Conservation (phyloP, 768 basidiomycete genomes). For the Russula vinacea region DNA sequence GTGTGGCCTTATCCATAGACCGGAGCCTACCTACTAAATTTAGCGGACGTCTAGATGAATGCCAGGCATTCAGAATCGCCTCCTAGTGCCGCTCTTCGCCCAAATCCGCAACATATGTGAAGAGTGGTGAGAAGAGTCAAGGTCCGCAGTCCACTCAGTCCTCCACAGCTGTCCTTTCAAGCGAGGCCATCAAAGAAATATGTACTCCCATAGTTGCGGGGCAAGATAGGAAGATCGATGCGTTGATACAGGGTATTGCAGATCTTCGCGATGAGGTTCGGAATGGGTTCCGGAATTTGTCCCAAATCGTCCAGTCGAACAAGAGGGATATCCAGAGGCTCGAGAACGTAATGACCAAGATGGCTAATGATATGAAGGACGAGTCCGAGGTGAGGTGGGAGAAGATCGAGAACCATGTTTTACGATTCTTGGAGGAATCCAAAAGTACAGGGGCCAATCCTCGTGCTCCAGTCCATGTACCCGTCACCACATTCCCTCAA, state of each 20-base stretch:
- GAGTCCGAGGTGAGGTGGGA: conserved; percentile 16
- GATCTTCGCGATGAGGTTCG: conserved; percentile 9
- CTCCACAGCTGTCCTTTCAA: background rate
- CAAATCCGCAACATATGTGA: background rate
- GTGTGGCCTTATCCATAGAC: background rate
- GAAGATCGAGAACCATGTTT: conserved; percentile 10
- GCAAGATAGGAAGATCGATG: conserved; percentile 13
- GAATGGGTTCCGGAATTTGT: conserved; percentile 5
- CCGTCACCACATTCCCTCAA: conserved; percentile 5
- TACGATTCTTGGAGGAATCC: conserved; percentile 20
- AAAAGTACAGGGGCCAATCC: conserved; percentile 10
- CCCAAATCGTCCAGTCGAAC: conserved; percentile 7
- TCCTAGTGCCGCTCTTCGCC: background rate
- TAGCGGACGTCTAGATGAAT: background rate
- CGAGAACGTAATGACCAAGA: conserved; percentile 6
- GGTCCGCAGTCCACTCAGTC: background rate
- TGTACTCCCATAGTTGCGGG: background rate
- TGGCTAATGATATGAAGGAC: conserved; percentile 8
- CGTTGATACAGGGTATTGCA: background rate
- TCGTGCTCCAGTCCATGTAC: background rate
- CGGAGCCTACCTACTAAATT: background rate
- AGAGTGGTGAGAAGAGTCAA: background rate
- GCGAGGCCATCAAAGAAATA: background rate
- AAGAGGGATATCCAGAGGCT: conserved; percentile 23
- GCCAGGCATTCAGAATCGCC: background rate